Evolutionary conservation across 805 yeast species (phyloP), one percentile per base, ranked within the genome.

Genomic region (Wickerhamiella spandovensis): DNA sequence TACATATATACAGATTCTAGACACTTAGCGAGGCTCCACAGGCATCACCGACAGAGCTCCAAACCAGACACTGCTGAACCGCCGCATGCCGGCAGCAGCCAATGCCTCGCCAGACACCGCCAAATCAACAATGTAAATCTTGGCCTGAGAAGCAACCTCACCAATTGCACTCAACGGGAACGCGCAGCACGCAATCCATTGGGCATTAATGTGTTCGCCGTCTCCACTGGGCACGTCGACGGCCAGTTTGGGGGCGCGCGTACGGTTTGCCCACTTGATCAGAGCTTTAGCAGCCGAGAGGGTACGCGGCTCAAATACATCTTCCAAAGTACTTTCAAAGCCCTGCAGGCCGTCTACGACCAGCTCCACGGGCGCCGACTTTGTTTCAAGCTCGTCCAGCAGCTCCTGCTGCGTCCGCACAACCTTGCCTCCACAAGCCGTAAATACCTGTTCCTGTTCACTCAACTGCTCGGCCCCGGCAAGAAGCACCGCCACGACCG

Each of bases 311-410:
- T 67, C 72, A 47, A 67, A 69, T 39, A 81, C 64, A 61, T 84
- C 92, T 30, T 74, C 73, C 48, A 84, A 65, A 49, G 76, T 82
- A 22, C 78, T 75, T 57, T 85, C 92, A 56, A 77, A 82, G 0
- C 95, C 96, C 61, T 84, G 95, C 57, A 88, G 70, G 1, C 88
- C 92, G 64, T 88, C 97, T 18, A 88, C 61, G 9, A 87, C 75
- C 53, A 88, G 69, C 61, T 87, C 95, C n/a, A 41, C 23, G 15
- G 84, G 78, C 0, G 95, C 92, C 1, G 85, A 75, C 44, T 81
- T 84, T 39, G 79, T 66, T 43, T 61, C 74, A 45, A 53, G 61
- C 54, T 66, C 52, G 2, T 48, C 48, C 17, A 49, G 44, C 13
- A 52, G 42, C 23, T 44, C 53, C 15, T 43, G 45, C 23, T 48